Evolutionary conservation across 192 early-diverging fungal genomes (phyloP).

Genomic region (Jimgerdemannia flammicorona): DNA sequence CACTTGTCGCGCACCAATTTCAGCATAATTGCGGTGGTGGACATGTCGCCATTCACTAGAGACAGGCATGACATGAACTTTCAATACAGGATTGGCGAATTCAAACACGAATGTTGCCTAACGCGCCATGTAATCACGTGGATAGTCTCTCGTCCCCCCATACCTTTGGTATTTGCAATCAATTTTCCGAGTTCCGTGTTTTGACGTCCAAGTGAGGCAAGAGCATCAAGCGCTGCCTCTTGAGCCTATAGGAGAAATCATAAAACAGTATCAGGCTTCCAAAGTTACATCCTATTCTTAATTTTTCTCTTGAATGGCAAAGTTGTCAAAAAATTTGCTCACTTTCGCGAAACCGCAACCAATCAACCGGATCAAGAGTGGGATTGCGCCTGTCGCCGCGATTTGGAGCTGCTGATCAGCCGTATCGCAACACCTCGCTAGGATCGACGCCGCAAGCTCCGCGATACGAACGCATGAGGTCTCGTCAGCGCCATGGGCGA

Average conservation of each 20-base stretch:
- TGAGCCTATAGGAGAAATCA: slow-evolving; percentile 40
- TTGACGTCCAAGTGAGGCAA: slow-evolving; percentile 61
- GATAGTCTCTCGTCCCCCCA: neutral
- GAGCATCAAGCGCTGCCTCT: slow-evolving; percentile 73
- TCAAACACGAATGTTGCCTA: neutral
- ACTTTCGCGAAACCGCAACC: slow-evolving; percentile 49
- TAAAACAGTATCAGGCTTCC: neutral
- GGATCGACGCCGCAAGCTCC: slow-evolving; percentile 60
- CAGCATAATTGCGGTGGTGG: slow-evolving; percentile 42
- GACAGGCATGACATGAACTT: too few relatives aligned
- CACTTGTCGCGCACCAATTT: slow-evolving; percentile 62
- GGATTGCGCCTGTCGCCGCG: slow-evolving; percentile 49
- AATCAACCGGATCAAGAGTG: slow-evolving; percentile 52
- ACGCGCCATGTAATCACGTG: neutral
- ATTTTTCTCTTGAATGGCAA: too few relatives aligned
- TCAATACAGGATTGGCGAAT: neutral
- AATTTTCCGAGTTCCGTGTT: slow-evolving; percentile 47
- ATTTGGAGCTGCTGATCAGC: slow-evolving; percentile 59
- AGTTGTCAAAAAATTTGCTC: neutral
- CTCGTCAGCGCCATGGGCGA: slow-evolving; percentile 26
- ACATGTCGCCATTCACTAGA: neutral
- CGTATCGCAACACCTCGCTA: slow-evolving; percentile 58
- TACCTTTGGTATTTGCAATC: slow-evolving; percentile 52
- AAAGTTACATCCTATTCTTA: too few relatives aligned
- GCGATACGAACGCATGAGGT: slow-evolving; percentile 43